Evolutionary conservation across 176 grass and related monocot species (phyloP), one percentile per base, ranked within the genome.

Genomic region (Canna indica): DNA sequence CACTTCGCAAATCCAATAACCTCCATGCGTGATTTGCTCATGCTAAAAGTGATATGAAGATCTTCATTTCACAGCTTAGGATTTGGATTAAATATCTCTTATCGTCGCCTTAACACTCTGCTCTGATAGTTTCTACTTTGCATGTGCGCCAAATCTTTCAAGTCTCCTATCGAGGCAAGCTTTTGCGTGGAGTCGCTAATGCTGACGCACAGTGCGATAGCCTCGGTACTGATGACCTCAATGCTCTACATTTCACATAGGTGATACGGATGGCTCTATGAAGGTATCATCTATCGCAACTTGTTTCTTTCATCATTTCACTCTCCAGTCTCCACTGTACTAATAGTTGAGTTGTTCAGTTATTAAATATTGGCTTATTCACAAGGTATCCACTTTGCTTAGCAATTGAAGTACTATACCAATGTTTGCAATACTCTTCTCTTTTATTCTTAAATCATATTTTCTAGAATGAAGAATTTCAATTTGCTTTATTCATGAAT

Each of bases 241-340:
- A 67, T 67, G 36, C 64, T 67, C 64, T 17, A 20, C 33, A n/a
- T 67, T 41, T 41, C 33, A 7, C 64, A 16, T 36, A 67, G 10
- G n/a, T 34, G 64, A 9, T 67, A 41, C 64, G 64, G 64, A 39
- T 67, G 64, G 64, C 36, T 67, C 3, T 67, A 34, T 26, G 64
- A 67, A 26, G 64, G 64, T 67, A 67, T 38, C 20, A 16, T n/a
- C n/a, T n/a, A n/a, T n/a, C n/a, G n/a, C n/a, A n/a, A n/a, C n/a
- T n/a, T n/a, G n/a, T n/a, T n/a, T n/a, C n/a, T n/a, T n/a, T n/a
- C n/a, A n/a, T n/a, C n/a, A n/a, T n/a, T n/a, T n/a, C n/a, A n/a
- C n/a, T n/a, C n/a, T n/a, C n/a, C n/a, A n/a, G n/a, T n/a, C n/a
- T n/a, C n/a, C n/a, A n/a, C 33, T 65, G n/a, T 65, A 22, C 38